phyloP scores from a whole-genome alignment of 352 stramenopile genomes.

The Globisporangium cylindrosporum region DNA sequence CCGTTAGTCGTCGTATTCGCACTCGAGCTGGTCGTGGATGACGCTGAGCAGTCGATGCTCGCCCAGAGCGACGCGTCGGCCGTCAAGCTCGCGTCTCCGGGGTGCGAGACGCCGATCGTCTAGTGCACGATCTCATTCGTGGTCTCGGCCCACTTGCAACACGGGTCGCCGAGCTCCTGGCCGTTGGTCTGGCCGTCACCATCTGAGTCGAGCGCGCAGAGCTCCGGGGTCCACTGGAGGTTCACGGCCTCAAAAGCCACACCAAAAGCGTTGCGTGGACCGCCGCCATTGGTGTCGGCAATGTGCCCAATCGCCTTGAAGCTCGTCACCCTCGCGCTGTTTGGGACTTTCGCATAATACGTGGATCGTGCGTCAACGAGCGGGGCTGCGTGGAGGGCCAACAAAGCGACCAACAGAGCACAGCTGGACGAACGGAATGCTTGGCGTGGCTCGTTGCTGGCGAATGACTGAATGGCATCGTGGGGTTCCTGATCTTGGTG shows the following conservation, averaged over 20 bases:
- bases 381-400: background rate
- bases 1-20: background rate
- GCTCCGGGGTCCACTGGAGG: background rate
- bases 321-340: background rate
- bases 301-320: background rate
- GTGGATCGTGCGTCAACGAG: background rate
- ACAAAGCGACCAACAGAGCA: background rate
- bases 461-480: background rate
- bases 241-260: conserved; percentile 15
- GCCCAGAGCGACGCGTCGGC: conserved; percentile 18
- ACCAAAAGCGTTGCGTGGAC: conserved; percentile 31
- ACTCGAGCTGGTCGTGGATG: background rate
- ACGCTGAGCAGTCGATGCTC: conserved; percentile 20
- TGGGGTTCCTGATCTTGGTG: background rate
- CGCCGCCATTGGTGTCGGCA: conserved; percentile 5
- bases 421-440: background rate
- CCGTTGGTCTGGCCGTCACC: conserved; percentile 53
- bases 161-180: conserved; percentile 53
- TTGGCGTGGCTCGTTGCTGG: background rate
- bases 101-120: conserved; percentile 18
- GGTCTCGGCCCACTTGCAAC: conserved; percentile 19
- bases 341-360: background rate
- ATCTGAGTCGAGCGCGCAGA: conserved; percentile 32
- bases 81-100: conserved; percentile 13
- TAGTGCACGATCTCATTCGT: background rate